Conservation (phyloP, 495 filamentous ascomycete genomes). For the Xylaria telfairii region DNA sequence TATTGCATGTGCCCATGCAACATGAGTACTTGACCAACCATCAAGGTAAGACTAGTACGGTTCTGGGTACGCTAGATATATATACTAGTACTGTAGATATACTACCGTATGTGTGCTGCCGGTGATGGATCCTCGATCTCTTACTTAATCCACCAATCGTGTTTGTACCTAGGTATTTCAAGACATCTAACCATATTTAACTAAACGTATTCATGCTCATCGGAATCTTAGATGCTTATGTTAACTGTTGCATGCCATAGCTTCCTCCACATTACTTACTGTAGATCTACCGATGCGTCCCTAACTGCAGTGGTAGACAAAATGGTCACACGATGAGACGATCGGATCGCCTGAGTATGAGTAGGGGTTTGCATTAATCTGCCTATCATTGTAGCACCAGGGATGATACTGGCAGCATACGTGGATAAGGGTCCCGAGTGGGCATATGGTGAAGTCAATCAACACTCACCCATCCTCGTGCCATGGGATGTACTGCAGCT, state of each 20-base stretch:
- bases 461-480: not conserved
- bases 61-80: not conserved
- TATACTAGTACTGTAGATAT: not conserved
- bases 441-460: not conserved
- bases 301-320: not conserved
- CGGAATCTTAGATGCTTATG: not conserved
- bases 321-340: conserved; percentile 4
- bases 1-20: not conserved
- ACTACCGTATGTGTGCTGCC: too few species aligned
- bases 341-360: conserved; percentile 16
- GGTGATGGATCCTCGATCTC: not conserved
- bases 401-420: not conserved
- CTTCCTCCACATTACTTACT: not conserved
- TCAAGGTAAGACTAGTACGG: not conserved
- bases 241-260: not conserved
- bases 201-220: not conserved
- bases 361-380: conserved; percentile 10
- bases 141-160: not conserved
- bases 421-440: conserved; percentile 10
- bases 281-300: not conserved
- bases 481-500: not conserved
- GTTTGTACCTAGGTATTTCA: not conserved
- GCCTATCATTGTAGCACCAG: not conserved
- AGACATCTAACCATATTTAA: not conserved
- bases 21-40: not conserved